These are phyloP conservation scores for Lathyrus tuberosus DNA, from an alignment of 306 rosid species.

Conservation along the genomic window DNA sequence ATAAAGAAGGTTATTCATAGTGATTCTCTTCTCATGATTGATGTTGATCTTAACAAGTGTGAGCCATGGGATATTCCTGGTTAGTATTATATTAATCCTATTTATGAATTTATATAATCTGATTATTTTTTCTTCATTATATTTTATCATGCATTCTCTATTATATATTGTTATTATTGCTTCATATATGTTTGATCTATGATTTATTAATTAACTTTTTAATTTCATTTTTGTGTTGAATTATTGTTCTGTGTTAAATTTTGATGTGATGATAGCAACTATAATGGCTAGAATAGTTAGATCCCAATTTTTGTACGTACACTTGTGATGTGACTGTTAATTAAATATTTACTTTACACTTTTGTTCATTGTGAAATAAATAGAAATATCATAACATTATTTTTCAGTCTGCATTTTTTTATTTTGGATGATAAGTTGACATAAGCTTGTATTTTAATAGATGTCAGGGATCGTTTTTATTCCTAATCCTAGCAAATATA, in stretches of 20 bases:
- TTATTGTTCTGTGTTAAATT: conserved; percentile 29
- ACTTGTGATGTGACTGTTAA: background rate
- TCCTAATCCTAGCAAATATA: conserved; percentile 27
- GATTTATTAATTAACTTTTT: conserved; percentile 4
- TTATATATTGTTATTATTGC: background rate
- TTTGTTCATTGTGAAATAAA: conserved; percentile 15
- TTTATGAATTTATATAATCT: background rate
- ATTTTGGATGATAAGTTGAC: conserved; percentile 36
- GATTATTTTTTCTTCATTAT: background rate
- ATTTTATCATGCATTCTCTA: conserved; percentile 26
- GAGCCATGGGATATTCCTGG: conserved; percentile 99
- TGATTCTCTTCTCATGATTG: conserved; percentile 68
- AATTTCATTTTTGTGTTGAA: conserved; percentile 35
- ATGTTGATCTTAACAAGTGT: conserved; percentile 93
- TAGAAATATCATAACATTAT: conserved; percentile 3
- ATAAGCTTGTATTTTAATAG: conserved; percentile 27
- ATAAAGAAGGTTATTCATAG: conserved; percentile 61
- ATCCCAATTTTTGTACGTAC: conserved; percentile 37
- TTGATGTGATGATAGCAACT: conserved; percentile 51
- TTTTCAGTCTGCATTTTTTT: conserved; percentile 3
- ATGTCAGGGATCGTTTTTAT: conserved; percentile 23
- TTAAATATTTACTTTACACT: background rate
- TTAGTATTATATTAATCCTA: conserved; percentile 35
- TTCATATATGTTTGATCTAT: conserved; percentile 31
- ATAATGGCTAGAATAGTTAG: conserved; percentile 49